These are phyloP conservation scores for Aureobasidium sp. DNA, from an alignment of 2,329 filamentous ascomycete species.

Conservation along the genomic window DNA sequence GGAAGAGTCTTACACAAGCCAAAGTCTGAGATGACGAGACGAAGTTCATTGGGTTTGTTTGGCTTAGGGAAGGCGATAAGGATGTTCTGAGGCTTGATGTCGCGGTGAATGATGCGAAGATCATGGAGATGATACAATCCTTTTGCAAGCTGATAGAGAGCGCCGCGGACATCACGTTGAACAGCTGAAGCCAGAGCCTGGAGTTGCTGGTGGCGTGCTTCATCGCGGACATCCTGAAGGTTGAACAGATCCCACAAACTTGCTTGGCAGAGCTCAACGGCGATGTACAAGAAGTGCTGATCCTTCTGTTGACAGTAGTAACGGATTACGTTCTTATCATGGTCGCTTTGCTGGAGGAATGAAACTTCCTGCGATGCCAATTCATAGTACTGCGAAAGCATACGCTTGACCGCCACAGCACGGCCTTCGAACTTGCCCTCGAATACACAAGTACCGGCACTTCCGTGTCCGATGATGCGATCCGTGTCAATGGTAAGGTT, in stretches of 20 bases:
- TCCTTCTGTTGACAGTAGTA: slow-evolving; percentile 91
- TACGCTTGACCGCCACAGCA: slow-evolving; percentile 90
- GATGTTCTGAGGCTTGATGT: slow-evolving; percentile 97
- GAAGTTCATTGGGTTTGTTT: slow-evolving; percentile 32
- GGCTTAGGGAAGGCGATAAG: slow-evolving; percentile 66
- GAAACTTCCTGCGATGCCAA: slow-evolving; percentile 92
- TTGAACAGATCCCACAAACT: slow-evolving; percentile 92
- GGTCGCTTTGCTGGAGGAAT: slow-evolving; percentile 83
- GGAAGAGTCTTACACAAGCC: slow-evolving; percentile 96
- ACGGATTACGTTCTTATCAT: slow-evolving; percentile 92
- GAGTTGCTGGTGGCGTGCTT: slow-evolving; percentile 31
- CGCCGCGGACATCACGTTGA: slow-evolving; percentile 67
- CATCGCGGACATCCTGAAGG: slow-evolving; percentile 42
- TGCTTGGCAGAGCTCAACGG: slow-evolving; percentile 85
- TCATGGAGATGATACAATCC: slow-evolving; percentile 85
- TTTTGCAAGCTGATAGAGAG: slow-evolving; percentile 82
- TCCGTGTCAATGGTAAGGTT: slow-evolving; percentile 55
- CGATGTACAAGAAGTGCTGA: slow-evolving; percentile 90
- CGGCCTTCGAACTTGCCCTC: slow-evolving; percentile 89
- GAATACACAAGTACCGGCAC: slow-evolving; percentile 95
- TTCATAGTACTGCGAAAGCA: slow-evolving; percentile 93
- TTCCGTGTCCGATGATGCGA: slow-evolving; percentile 63
- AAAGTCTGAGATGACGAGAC: slow-evolving; percentile 89
- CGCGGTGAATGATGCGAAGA: slow-evolving; percentile 90
- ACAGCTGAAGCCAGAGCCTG: slow-evolving; percentile 62